Base-by-base conservation (phyloP, 2,329 filamentous ascomycete genomes). In the Rutstroemia sp. region DNA sequence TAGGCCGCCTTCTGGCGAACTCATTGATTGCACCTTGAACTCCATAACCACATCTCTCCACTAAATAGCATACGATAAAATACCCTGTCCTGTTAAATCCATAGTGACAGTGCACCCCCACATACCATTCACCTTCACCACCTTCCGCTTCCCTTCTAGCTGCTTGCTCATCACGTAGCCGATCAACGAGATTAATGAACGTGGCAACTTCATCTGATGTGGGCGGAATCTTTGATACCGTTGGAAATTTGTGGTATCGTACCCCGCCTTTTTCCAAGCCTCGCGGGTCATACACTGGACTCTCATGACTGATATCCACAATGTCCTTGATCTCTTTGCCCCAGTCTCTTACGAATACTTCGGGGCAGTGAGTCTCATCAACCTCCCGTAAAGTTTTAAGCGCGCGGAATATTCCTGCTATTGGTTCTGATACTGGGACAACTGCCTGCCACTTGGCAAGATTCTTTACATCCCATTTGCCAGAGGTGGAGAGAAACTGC, bases 391-490 rank as follows among this genome's bases (percentile, higher is more conserved):
- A 79, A 0, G 94, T 97, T 73, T 97, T 96, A 79, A 96, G 87
- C 2, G 90, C 92, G 25, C 89, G 84, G 69, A 96, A 96, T 4
- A 91, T 77, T 14, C 83, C 82, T 0, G 81, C 88, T 58, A 97
- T 94, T 3, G 86, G 84, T 1, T 80, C 78, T 0, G 89, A 95
- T 1, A 95, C 88, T 0, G 91, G 88, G 1, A 76, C 72, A 0
- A 95, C 87, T 18, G 83, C 83, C 70, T 89, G 81, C 92, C 92
- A 97, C 69, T 97, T 97, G 58, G 81, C 84, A 10, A 96, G 78
- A 67, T 97, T 97, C 74, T 97, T 97, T 63, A 97, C 90, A 67
- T 96, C 92, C 92, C 92, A 97, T 73, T 97, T 97, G 3, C 92
- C 92, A 63, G 91, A 88, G 1, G 87, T 90, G 2, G 88, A 90